These are phyloP conservation scores for Blastocystis sp. DNA, from an alignment of 352 stramenopile genomes.

Conservation along the genomic window DNA sequence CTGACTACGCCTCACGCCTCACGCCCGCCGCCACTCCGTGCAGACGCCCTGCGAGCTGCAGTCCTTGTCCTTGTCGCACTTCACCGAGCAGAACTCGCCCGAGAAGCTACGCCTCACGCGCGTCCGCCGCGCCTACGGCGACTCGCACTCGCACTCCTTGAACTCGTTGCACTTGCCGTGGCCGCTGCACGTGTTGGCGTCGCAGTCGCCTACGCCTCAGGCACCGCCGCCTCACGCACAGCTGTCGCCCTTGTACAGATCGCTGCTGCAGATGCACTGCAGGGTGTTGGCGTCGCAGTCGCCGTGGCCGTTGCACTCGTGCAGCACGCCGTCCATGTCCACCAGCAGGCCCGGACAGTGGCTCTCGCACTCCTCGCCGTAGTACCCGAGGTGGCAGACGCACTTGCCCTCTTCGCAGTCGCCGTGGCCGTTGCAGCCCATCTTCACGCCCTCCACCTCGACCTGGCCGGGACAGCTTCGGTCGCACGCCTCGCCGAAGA, in stretches of 20 bases:
- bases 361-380: background rate
- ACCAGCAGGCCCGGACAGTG: constrained; percentile 7
- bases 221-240: background rate
- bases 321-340: background rate
- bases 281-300: background rate
- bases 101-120: background rate
- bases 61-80: background rate
- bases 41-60: constrained; percentile 23
- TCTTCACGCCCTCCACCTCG: background rate
- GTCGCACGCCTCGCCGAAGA: background rate
- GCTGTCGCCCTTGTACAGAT: background rate
- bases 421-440: constrained; percentile 33
- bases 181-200: background rate
- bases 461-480: constrained; percentile 14
- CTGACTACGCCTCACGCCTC: background rate
- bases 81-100: constrained; percentile 27
- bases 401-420: constrained; percentile 12
- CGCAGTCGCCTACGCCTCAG: background rate
- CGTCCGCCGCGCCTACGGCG: background rate
- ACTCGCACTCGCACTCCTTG: constrained; percentile 13
- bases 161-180: constrained; percentile 1
- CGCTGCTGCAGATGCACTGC: background rate
- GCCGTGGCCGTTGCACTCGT: constrained; percentile 26
- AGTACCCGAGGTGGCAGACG: background rate
- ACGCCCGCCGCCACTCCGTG: background rate